phyloP scores from a whole-genome alignment of 805 yeast genomes.

The Jamesozyma hellenica region DNA sequence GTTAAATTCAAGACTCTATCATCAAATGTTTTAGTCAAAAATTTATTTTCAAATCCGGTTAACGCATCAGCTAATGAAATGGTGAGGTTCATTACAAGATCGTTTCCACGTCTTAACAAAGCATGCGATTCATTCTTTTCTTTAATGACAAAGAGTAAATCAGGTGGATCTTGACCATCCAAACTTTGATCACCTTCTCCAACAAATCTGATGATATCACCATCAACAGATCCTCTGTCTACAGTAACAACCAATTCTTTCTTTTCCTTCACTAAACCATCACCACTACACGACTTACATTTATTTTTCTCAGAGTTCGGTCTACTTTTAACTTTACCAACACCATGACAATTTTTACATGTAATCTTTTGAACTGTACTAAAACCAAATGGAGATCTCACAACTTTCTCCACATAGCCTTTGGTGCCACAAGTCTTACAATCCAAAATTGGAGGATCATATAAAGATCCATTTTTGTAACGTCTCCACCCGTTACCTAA shows the following conservation, averaged over 20 bases:
- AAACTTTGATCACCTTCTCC: constrained; percentile 73
- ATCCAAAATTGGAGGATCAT: constrained; percentile 35
- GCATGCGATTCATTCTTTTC: constrained; percentile 29
- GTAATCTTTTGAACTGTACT: constrained; percentile 50
- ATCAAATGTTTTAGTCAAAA: constrained; percentile 65
- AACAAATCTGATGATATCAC: constrained; percentile 49
- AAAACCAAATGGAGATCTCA: constrained; percentile 61
- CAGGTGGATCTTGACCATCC: constrained; percentile 60
- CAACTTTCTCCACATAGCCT: constrained; percentile 49
- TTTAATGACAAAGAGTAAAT: constrained; percentile 54
- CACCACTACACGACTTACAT: constrained; percentile 71
- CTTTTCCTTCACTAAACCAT: constrained; percentile 48
- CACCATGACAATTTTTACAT: constrained; percentile 65
- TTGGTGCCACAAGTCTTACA: constrained; percentile 68
- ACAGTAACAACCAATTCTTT: constrained; percentile 70
- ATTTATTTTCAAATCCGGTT: constrained; percentile 63
- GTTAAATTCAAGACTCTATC: constrained; percentile 58
- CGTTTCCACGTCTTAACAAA: constrained; percentile 41
- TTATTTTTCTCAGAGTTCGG: constrained; percentile 42
- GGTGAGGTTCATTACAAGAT: constrained; percentile 48
- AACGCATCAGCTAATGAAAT: constrained; percentile 72
- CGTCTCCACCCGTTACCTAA: constrained; percentile 63
- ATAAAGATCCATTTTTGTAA: constrained; percentile 15
- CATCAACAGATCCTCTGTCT: constrained; percentile 56
- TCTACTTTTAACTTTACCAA: constrained; percentile 39